Base-by-base conservation (phyloP, 345 rosid genomes). In the Durio zibethinus region DNA sequence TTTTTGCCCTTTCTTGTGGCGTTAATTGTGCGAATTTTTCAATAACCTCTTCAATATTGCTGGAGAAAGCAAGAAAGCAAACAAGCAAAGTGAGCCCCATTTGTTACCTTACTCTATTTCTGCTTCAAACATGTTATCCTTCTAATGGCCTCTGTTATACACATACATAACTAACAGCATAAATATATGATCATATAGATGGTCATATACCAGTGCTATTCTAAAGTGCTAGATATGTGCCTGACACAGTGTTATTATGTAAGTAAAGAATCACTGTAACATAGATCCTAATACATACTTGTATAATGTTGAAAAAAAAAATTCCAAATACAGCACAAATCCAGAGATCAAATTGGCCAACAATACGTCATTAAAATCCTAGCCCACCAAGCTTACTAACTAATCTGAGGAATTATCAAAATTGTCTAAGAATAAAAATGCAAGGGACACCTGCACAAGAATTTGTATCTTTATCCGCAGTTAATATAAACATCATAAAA, bases 1-100 rank as follows among this genome's bases (percentile, higher is more conserved):
- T 86, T 85, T 94, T 94, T 62, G 92, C 93, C 85, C 97, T 90
- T 83, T 94, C 98, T 75, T 92, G 98, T 16, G 97, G 93, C 33
- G 93, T 91, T 80, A 90, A 82, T 75, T 90, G 93, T 52, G 92
- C 81, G 75, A 91, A 90, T 82, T 85, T 94, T n/a, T 89, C 85
- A 75, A 94, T 92, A 60, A 94, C 89, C 74, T 90, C 94, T 83
- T 90, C 97, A 59, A 94, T 79, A 75, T 79, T 88, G 85, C 94
- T 91, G 85, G 54, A 82, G 70, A 76, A 60, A 27, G 35, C 47
- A 63, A 78, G 21, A 40, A 45, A 70, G 23, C 10, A 75, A 16
- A 29, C 18, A 75, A 16, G 14, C 18, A n/a, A 50, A 72, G 45
- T 52, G 31, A 72, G 43, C 29, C 29, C 0, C 20, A 20, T 72